These are phyloP conservation scores for Mimosa bimucronata DNA, from an alignment of 306 rosid species.

Conservation along the genomic window DNA sequence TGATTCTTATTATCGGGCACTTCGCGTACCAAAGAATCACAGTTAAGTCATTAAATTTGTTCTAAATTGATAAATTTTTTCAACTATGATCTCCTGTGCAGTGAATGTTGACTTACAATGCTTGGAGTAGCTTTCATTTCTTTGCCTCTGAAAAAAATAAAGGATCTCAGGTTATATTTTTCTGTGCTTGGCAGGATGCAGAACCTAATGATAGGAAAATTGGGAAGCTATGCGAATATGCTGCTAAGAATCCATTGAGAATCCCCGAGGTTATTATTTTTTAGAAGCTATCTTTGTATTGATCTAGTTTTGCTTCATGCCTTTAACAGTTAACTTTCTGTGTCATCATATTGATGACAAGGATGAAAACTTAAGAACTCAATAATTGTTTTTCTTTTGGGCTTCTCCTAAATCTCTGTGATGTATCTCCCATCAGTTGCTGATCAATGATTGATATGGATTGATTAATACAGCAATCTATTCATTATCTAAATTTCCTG, in stretches of 20 bases:
- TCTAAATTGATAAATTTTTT: too few relatives aligned
- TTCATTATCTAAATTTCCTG: too few relatives aligned
- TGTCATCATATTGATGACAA: neutral
- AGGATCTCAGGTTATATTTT: constrained; percentile 26
- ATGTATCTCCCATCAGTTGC: neutral
- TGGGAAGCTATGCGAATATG: constrained; percentile 57
- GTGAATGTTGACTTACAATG: constrained; percentile 25
- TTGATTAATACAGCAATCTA: neutral
- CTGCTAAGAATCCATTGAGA: constrained; percentile 54
- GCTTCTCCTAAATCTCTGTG: neutral
- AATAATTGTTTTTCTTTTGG: neutral
- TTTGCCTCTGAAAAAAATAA: constrained; percentile 9
- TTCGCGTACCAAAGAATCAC: too few relatives aligned
- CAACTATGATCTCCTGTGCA: neutral
- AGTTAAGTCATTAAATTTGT: too few relatives aligned
- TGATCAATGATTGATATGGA: neutral
- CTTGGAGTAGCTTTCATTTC: neutral
- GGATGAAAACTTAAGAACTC: neutral
- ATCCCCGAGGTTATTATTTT: constrained; percentile 50
- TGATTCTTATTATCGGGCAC: too few relatives aligned
- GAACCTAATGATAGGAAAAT: constrained; percentile 55
- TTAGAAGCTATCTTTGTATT: neutral
- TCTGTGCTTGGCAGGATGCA: constrained; percentile 47
- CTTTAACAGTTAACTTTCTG: neutral
- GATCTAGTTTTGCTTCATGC: neutral